phyloP scores from a whole-genome alignment of 2,329 filamentous ascomycete genomes.

The Botrytis squamosa region DNA sequence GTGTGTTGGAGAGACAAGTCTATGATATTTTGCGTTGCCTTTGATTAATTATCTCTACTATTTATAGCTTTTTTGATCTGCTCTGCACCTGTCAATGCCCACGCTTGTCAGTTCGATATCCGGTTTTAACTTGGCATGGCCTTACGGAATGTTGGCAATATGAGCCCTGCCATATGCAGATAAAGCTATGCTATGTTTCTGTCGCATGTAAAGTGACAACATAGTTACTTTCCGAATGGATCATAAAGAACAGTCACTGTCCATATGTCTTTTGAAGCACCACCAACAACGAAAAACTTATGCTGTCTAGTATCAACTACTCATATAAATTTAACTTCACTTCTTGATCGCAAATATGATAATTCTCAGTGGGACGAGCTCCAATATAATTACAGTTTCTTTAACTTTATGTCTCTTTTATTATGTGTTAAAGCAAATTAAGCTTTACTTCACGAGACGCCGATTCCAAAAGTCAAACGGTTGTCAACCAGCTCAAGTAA shows the following conservation, averaged over 20 bases:
- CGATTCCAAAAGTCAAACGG: slow-evolving; percentile 39
- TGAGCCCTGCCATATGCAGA: neutral
- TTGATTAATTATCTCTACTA: neutral
- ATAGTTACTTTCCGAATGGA: neutral
- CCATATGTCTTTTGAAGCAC: neutral
- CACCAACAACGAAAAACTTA: neutral
- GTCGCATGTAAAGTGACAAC: neutral
- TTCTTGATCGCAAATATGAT: neutral
- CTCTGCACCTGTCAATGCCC: neutral
- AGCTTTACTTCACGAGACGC: slow-evolving; percentile 7
- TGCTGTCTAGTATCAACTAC: neutral
- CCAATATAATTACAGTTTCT: neutral
- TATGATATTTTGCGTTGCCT: neutral
- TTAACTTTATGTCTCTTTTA: neutral
- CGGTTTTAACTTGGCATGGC: neutral
- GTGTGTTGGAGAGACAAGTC: neutral
- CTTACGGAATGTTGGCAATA: neutral
- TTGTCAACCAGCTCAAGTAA: slow-evolving; percentile 45
- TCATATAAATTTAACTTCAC: neutral
- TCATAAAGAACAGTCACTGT: neutral
- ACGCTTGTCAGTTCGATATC: neutral
- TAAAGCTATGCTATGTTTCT: neutral
- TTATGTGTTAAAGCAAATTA: neutral
- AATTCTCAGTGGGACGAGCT: neutral
- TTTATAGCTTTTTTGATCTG: neutral